These are phyloP conservation scores for Leccinellum luteum DNA, from an alignment of 768 basidiomycete species.

Conservation along the genomic window DNA sequence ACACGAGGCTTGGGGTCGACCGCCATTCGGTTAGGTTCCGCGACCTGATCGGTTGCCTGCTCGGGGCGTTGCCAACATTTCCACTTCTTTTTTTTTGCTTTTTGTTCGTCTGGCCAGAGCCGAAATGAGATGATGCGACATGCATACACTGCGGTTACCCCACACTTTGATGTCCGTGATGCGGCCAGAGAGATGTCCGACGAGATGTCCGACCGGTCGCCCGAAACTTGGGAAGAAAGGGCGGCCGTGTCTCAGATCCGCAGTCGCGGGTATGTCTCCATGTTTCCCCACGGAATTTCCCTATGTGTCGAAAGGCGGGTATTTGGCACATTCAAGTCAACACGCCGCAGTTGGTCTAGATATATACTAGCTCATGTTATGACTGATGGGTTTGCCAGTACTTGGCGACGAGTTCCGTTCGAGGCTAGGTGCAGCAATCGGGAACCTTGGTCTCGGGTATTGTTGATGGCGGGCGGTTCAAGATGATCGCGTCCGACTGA, in stretches of 20 bases:
- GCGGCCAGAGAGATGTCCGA: neutral
- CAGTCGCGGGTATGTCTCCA: neutral
- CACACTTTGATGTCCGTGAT: slow-evolving; percentile 15
- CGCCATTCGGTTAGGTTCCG: neutral
- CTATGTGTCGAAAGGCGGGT: neutral
- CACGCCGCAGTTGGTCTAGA: slow-evolving; percentile 1
- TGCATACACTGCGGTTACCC: slow-evolving; percentile 11
- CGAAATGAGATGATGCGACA: slow-evolving; percentile 2
- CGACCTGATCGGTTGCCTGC: slow-evolving; percentile 5
- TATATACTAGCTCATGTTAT: neutral
- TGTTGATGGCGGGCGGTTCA: neutral
- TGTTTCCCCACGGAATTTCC: slow-evolving; percentile 6
- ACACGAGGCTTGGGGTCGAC: neutral
- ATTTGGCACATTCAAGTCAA: slow-evolving; percentile 5
- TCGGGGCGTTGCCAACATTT: neutral
- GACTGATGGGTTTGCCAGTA: neutral
- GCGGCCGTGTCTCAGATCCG: slow-evolving; percentile 23
- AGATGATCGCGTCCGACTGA: neutral
- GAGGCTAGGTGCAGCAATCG: neutral
- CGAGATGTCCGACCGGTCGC: neutral
- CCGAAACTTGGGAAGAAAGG: neutral
- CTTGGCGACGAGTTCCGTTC: no score
- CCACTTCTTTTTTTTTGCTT: neutral
- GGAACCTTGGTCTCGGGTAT: neutral
- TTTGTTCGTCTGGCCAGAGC: neutral